phyloP scores from a whole-genome alignment of 257 asterid genomes.

The Cruciata laevipes region DNA sequence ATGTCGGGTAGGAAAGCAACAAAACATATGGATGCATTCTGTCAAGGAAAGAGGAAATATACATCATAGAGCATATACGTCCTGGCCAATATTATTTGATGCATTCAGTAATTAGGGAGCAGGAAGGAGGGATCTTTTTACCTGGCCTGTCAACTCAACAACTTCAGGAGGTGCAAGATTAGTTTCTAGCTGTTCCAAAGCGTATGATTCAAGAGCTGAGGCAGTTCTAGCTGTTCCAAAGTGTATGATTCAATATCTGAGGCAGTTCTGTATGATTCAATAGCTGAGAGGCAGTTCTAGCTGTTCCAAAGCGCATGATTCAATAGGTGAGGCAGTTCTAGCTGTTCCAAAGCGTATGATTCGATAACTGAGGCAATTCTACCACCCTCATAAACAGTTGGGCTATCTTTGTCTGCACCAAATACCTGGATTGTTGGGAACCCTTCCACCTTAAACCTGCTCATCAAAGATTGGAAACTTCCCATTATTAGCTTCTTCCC shows the following conservation, averaged over 20 bases:
- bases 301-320: too few species aligned
- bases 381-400: slow-evolving; percentile 78
- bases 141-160: slow-evolving; percentile 76
- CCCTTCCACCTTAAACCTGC: slow-evolving; percentile 95
- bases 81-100: neutral
- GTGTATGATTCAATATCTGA: too few species aligned
- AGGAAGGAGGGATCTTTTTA: slow-evolving; percentile 19
- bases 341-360: slow-evolving; percentile 83
- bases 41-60: slow-evolving; percentile 9
- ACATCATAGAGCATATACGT: neutral
- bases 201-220: too few species aligned
- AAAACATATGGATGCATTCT: slow-evolving; percentile 85
- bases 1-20: slow-evolving; percentile 89
- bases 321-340: too few species aligned
- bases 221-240: too few species aligned
- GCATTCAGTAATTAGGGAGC: neutral
- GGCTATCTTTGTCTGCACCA: slow-evolving; percentile 86
- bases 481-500: slow-evolving; percentile 45
- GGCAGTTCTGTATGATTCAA: too few species aligned
- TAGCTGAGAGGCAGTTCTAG: too few species aligned
- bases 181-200: too few species aligned
- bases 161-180: slow-evolving; percentile 94
- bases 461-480: slow-evolving; percentile 78
- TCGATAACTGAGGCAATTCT: slow-evolving; percentile 90
- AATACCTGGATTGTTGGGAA: slow-evolving; percentile 95